Percentiles rank a stretch among this genome's conserved stretches.
Evolutionary conservation across 179 eudicot genomes (phyloP).

Genomic region (Spinacia oleracea): DNA sequence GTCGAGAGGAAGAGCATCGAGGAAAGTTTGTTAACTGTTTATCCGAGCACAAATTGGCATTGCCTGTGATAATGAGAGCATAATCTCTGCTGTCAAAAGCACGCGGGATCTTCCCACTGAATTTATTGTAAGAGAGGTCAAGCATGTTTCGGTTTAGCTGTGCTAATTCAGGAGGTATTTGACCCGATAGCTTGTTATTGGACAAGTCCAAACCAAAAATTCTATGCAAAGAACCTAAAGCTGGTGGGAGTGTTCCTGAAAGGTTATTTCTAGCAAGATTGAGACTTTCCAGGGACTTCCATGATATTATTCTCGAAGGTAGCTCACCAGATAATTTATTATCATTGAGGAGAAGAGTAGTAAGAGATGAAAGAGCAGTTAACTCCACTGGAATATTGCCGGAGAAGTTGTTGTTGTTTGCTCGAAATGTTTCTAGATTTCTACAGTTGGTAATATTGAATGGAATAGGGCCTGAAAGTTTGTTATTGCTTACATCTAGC

Average conservation of each 20-base stretch:
- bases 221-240: constrained; percentile 47
- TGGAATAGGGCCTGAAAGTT: constrained; percentile 46
- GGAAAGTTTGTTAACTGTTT: constrained; percentile 35
- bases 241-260: constrained; percentile 56
- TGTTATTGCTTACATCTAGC: constrained; percentile 37
- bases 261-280: constrained; percentile 58
- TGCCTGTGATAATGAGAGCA: too few relatives aligned
- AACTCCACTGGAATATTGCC: constrained; percentile 46
- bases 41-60: constrained; percentile 57
- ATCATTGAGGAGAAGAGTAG: constrained; percentile 47
- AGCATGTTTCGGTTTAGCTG: too few relatives aligned
- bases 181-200: constrained; percentile 54
- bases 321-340: constrained; percentile 67
- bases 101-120: constrained; percentile 72
- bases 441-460: not conserved
- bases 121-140: constrained; percentile 62
- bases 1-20: constrained; percentile 30
- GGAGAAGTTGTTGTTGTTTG: constrained; percentile 48
- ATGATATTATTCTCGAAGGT: constrained; percentile 50
- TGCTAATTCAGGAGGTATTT: constrained; percentile 38
- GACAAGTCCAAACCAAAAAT: constrained; percentile 63
- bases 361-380: constrained; percentile 47
- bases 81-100: too few relatives aligned
- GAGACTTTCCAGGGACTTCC: constrained; percentile 48
- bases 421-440: constrained; percentile 36